A percentile compares a stretch with the other conserved stretches of the same genome.
Evolutionary conservation across 2,329 filamentous ascomycete genomes (phyloP).

Genomic region (Colletotrichum sp.): DNA sequence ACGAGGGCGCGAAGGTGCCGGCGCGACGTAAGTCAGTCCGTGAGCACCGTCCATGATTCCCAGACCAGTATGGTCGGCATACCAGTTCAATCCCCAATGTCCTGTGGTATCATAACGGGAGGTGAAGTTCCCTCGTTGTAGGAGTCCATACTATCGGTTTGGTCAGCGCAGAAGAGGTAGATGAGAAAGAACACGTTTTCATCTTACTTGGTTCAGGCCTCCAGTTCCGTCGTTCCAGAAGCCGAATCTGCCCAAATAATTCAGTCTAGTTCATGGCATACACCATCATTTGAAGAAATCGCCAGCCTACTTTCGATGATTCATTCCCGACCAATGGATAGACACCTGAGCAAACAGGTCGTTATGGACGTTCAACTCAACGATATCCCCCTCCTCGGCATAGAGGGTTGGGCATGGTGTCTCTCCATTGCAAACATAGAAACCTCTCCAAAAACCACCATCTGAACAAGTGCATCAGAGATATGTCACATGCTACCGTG

Average conservation of each 20-base stretch:
- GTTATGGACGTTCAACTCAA: constrained; percentile 7
- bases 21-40: not conserved
- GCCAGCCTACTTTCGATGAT: not conserved
- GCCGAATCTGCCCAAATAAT: not conserved
- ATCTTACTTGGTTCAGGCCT: not conserved
- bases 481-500: accelerated
- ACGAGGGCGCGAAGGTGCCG: not conserved
- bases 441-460: constrained; percentile 3
- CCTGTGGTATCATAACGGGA: not conserved
- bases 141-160: not conserved
- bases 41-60: constrained; percentile 7
- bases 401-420: not conserved
- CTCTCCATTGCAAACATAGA: constrained; percentile 2
- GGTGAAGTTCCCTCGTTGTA: constrained; percentile 6
- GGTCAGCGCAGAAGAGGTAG: not conserved
- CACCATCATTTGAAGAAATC: accelerated
- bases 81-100: constrained; percentile 10
- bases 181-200: accelerated
- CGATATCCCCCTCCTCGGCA: not conserved
- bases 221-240: constrained; percentile 8
- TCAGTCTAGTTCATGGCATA: not conserved
- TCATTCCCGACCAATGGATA: constrained; percentile 4
- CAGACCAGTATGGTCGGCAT: constrained; percentile 1
- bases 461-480: not conserved
- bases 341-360: not conserved